phyloP scores from a whole-genome alignment of 192 early-diverging fungal genomes.

The Pilobolus umbonatus region DNA sequence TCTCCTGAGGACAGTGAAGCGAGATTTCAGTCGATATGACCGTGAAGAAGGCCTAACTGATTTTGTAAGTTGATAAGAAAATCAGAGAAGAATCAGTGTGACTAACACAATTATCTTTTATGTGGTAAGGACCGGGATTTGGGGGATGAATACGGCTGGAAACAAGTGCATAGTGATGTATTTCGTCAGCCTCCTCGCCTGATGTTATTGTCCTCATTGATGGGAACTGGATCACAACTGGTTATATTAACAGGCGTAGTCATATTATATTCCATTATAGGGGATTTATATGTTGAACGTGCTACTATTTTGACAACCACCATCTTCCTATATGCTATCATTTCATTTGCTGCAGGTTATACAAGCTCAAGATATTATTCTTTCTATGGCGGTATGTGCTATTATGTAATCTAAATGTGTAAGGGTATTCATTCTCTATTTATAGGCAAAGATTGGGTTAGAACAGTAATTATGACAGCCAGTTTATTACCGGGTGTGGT shows the following conservation, averaged over 20 bases:
- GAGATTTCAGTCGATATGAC: slow-evolving; percentile 77
- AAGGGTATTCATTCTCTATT: neutral
- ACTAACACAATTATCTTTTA: too few species aligned
- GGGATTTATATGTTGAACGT: slow-evolving; percentile 56
- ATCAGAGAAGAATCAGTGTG: slow-evolving; percentile 11
- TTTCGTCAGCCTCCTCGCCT: slow-evolving; percentile 67
- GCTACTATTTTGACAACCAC: slow-evolving; percentile 71
- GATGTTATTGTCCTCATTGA: slow-evolving; percentile 58
- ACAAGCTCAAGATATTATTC: slow-evolving; percentile 61
- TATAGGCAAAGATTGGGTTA: slow-evolving; percentile 61
- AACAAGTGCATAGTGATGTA: slow-evolving; percentile 83
- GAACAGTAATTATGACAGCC: slow-evolving; percentile 60
- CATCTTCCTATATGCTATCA: slow-evolving; percentile 77
- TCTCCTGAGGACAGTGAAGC: slow-evolving; percentile 63
- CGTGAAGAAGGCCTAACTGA: slow-evolving; percentile 61
- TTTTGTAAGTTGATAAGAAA: slow-evolving; percentile 54
- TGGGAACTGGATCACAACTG: slow-evolving; percentile 67
- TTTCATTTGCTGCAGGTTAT: slow-evolving; percentile 65
- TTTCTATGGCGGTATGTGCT: slow-evolving; percentile 52
- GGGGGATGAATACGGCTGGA: slow-evolving; percentile 87
- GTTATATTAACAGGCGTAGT: slow-evolving; percentile 44
- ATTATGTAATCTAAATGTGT: neutral
- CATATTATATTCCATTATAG: slow-evolving; percentile 54
- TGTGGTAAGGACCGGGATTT: slow-evolving; percentile 52
- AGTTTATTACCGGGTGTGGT: slow-evolving; percentile 64